These are phyloP conservation scores for Colletotrichum sojae DNA, from an alignment of 2,329 filamentous ascomycete species.

Conservation along the genomic window DNA sequence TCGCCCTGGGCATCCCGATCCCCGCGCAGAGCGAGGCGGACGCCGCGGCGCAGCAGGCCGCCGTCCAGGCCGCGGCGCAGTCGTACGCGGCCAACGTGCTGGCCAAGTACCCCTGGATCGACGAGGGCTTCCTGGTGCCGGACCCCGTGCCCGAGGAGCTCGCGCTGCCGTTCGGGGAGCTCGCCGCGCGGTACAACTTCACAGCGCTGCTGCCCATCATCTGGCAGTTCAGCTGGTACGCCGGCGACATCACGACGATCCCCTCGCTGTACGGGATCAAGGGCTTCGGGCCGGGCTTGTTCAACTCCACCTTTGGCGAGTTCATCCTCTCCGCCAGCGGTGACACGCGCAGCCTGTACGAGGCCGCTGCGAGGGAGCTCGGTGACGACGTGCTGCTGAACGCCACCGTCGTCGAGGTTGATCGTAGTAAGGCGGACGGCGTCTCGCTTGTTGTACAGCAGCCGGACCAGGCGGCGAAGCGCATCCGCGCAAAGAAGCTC, in stretches of 20 bases:
- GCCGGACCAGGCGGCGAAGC: conserved; percentile 19
- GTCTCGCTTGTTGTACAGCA: conserved; percentile 45
- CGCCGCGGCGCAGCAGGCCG: conserved; percentile 29
- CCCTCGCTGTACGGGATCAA: conserved; percentile 59
- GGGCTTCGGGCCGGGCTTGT: conserved; percentile 44
- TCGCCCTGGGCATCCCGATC: conserved; percentile 29
- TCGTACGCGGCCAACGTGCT: conserved; percentile 28
- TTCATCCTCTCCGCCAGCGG: conserved; percentile 44
- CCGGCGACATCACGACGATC: conserved; percentile 55
- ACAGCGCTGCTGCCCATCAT: conserved; percentile 51
- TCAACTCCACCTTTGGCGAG: conserved; percentile 40
- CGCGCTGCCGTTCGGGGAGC: conserved; percentile 56
- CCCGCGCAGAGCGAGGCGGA: conserved; percentile 27
- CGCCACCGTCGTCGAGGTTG: conserved; percentile 43
- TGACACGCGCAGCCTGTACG: conserved; percentile 47
- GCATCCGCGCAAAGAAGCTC: conserved; percentile 44
- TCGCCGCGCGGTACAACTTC: conserved; percentile 58
- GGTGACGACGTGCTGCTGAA: conserved; percentile 47
- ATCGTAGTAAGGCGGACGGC: conserved; percentile 44
- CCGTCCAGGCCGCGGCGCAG: conserved; percentile 22
- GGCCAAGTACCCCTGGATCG: conserved; percentile 38
- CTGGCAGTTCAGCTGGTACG: conserved; percentile 52
- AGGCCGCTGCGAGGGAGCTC: conserved; percentile 46
- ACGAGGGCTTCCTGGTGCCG: conserved; percentile 54
- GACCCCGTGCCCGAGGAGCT: conserved; percentile 61